A percentile compares a stretch with the other conserved stretches of the same genome.
Conservation (phyloP, 2,329 filamentous ascomycete species). For the Penicillium sp. region DNA sequence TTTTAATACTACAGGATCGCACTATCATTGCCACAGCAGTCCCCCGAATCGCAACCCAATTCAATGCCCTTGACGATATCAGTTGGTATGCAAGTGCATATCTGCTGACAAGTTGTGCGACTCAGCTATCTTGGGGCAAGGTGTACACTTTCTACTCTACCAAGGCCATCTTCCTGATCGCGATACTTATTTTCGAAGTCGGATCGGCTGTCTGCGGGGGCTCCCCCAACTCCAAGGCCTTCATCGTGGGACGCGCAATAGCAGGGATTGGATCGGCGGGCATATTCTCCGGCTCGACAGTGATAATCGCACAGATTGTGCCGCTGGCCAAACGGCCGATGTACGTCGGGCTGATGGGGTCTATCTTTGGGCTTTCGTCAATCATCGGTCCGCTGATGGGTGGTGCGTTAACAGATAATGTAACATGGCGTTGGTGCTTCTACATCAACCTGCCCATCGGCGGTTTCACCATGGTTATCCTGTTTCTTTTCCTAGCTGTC, state of each 20-base stretch:
- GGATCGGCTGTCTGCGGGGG: slow-evolving; percentile 39
- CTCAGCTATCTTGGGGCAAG: slow-evolving; percentile 39
- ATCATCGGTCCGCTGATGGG: slow-evolving; percentile 44
- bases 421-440: slow-evolving; percentile 43
- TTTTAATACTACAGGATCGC: slow-evolving; percentile 43
- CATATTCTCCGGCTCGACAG: slow-evolving; percentile 30
- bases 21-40: slow-evolving; percentile 36
- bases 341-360: slow-evolving; percentile 47
- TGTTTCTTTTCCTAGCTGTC: slow-evolving; percentile 46
- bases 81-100: slow-evolving; percentile 62
- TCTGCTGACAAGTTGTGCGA: slow-evolving; percentile 29
- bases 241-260: slow-evolving; percentile 40
- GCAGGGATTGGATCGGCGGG: slow-evolving; percentile 36
- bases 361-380: slow-evolving; percentile 56
- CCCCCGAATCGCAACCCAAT: slow-evolving; percentile 24
- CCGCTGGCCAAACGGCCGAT: slow-evolving; percentile 54
- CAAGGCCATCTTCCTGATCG: slow-evolving; percentile 37
- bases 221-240: slow-evolving; percentile 29
- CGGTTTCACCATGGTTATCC: slow-evolving; percentile 42
- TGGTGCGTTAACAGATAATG: slow-evolving; percentile 44
- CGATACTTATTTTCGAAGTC: slow-evolving; percentile 38
- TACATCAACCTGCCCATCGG: slow-evolving; percentile 47
- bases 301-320: slow-evolving; percentile 37
- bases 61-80: slow-evolving; percentile 49
- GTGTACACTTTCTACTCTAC: slow-evolving; percentile 37